A percentile compares a stretch with the other conserved stretches of the same genome.
Evolutionary conservation across 2,329 filamentous ascomycete species (phyloP).

Genomic region (Fusarium avenaceum): DNA sequence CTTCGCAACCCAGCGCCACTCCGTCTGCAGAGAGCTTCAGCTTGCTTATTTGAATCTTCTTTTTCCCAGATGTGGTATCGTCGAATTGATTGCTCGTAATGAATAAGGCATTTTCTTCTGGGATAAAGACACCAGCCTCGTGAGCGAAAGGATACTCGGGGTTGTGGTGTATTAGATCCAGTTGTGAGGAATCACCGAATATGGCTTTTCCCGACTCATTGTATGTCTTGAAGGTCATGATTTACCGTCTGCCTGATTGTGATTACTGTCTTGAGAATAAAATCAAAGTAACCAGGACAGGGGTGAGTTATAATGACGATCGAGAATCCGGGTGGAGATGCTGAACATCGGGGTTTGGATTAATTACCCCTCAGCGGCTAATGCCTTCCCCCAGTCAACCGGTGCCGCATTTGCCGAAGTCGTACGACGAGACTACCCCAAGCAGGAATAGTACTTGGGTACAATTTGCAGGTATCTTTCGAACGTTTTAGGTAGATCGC

Average conservation of each 20-base stretch:
- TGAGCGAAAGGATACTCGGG: slow-evolving; percentile 62
- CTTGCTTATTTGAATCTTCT: slow-evolving; percentile 51
- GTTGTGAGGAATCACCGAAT: slow-evolving; percentile 53
- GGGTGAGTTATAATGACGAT: no score
- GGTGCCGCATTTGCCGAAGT: background rate
- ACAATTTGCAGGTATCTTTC: no score
- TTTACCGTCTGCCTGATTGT: background rate
- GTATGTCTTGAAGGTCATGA: slow-evolving; percentile 24
- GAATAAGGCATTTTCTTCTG: slow-evolving; percentile 49
- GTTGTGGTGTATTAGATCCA: slow-evolving; percentile 57
- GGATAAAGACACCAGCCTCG: slow-evolving; percentile 59
- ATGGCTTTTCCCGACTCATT: slow-evolving; percentile 43
- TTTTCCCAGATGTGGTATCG: slow-evolving; percentile 38
- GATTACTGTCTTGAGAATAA: background rate
- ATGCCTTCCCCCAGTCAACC: background rate
- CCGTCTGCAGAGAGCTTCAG: slow-evolving; percentile 40
- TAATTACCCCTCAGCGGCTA: slow-evolving; percentile 27
- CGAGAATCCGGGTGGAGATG: no score
- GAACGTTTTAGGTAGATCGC: no score
- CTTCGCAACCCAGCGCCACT: slow-evolving; percentile 47
- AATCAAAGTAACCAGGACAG: background rate
- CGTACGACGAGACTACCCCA: no score
- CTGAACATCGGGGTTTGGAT: slow-evolving; percentile 12
- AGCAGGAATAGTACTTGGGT: no score
- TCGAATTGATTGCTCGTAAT: slow-evolving; percentile 54